phyloP scores from a whole-genome alignment of 371 early-diverging fungal species.

The Apophysomyces elegans region DNA sequence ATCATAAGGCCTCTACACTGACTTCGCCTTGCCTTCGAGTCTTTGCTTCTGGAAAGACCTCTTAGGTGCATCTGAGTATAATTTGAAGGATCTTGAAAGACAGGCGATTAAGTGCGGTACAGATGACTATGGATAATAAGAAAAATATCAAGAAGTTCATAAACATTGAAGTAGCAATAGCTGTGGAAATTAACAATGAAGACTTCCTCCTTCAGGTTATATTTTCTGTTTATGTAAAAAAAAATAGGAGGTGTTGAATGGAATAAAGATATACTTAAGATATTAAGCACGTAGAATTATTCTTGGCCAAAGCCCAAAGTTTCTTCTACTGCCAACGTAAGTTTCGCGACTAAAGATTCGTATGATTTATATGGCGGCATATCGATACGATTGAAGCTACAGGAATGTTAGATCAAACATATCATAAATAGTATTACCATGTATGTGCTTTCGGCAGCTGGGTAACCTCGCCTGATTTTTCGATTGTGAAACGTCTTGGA shows the following conservation, averaged over 20 bases:
- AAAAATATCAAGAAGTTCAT: too few species aligned
- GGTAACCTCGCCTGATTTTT: constrained; percentile 86
- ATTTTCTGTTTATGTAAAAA: not conserved
- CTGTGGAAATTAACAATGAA: too few species aligned
- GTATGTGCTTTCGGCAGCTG: constrained; percentile 94
- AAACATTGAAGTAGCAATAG: too few species aligned
- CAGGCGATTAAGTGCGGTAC: too few species aligned
- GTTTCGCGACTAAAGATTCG: constrained; percentile 74
- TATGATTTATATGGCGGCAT: constrained; percentile 87
- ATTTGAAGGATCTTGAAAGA: too few species aligned
- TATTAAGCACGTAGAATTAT: constrained; percentile 31
- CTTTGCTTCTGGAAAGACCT: too few species aligned
- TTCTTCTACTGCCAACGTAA: constrained; percentile 94
- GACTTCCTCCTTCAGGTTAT: too few species aligned
- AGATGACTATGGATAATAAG: too few species aligned
- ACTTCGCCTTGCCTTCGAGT: too few species aligned
- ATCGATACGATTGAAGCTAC: constrained; percentile 94
- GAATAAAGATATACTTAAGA: not conserved
- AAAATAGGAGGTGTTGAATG: not conserved
- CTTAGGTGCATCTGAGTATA: too few species aligned
- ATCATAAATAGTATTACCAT: constrained; percentile 61
- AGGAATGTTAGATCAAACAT: constrained; percentile 6
- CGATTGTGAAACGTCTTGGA: constrained; percentile 94
- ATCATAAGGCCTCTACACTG: too few species aligned
- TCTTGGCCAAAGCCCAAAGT: constrained; percentile 87